Evolutionary conservation across 116 monocot species (phyloP), one percentile per base, ranked within the genome.

Genomic region (Papilionanthe hybrid): DNA sequence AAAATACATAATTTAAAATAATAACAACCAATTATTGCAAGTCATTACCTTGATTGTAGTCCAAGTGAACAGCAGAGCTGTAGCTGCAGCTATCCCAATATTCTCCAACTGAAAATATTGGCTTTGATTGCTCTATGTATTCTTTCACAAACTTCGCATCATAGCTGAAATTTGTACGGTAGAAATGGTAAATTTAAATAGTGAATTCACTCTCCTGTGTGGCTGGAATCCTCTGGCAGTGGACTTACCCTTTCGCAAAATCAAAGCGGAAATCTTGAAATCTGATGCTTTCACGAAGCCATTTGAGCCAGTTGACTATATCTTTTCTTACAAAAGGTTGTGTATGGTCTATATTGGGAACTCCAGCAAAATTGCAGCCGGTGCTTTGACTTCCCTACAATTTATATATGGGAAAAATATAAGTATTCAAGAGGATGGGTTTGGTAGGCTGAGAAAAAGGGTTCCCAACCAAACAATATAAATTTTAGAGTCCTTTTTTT

Each of bases 181-280:
- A 79, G 29, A 23, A 63, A 69, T 68, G 72, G 50, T 27, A 30
- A 72, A 80, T 30, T 41, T 55, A 15, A 53, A 55, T 49, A 48
- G 43, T 44, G 7, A 4, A 13, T 47, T 75, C 42, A 17, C 19
- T 19, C 42, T 42, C 43, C 17, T 41, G 23, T 19, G 42, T 32
- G 22, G 45, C 45, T 23, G 15, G 20, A 75, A 78, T 44, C 1
- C 11, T 10, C 8, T 53, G 49, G 27, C 47, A 48, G 71, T 50
- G 71, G 29, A 67, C 66, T 82, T 83, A 91, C 96, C 96, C 96
- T 85, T 91, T 96, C 32, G 96, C 93, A 89, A 90, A 96, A 85
- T 96, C 93, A 86, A 96, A 93, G 18, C 91, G 90, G 45, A 96
- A 91, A 86, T 96, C 96, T 49, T 93, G 87, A 72, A 96, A 96